phyloP scores from a whole-genome alignment of 768 basidiomycete species.

The Butyriboletus loyo region DNA sequence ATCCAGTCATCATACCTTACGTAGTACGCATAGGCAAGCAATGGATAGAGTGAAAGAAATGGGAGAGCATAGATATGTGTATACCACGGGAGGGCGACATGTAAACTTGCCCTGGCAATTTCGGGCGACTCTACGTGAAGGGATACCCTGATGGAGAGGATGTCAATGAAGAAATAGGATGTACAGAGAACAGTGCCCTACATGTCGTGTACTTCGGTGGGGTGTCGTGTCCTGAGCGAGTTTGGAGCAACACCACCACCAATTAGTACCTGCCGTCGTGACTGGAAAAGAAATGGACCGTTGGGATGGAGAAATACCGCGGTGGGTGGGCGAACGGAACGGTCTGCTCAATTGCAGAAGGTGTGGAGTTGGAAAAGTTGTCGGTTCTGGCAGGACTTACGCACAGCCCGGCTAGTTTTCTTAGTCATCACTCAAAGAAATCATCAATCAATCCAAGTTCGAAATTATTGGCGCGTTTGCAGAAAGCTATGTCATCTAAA shows the following conservation, averaged over 20 bases:
- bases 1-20: constrained; percentile 89
- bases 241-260: constrained; percentile 1
- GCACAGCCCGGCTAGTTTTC: not conserved
- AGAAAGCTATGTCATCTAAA: not conserved
- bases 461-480: not conserved
- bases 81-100: constrained; percentile 64
- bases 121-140: constrained; percentile 63
- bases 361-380: constrained; percentile 2
- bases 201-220: constrained; percentile 17
- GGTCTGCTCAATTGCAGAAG: not conserved
- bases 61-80: constrained; percentile 72
- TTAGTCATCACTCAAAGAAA: constrained; percentile 17
- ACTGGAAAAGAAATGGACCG: not conserved
- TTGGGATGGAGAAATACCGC: not conserved
- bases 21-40: constrained; percentile 89
- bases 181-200: not conserved
- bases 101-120: constrained; percentile 65
- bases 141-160: constrained; percentile 30
- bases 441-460: not conserved
- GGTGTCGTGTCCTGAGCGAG: not conserved
- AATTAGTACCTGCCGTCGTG: not conserved
- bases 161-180: not conserved
- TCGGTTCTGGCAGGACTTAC: not conserved
- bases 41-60: constrained; percentile 76
- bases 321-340: not conserved